These are phyloP conservation scores for Boechera stricta DNA, from an alignment of 345 rosid genomes.

Conservation along the genomic window DNA sequence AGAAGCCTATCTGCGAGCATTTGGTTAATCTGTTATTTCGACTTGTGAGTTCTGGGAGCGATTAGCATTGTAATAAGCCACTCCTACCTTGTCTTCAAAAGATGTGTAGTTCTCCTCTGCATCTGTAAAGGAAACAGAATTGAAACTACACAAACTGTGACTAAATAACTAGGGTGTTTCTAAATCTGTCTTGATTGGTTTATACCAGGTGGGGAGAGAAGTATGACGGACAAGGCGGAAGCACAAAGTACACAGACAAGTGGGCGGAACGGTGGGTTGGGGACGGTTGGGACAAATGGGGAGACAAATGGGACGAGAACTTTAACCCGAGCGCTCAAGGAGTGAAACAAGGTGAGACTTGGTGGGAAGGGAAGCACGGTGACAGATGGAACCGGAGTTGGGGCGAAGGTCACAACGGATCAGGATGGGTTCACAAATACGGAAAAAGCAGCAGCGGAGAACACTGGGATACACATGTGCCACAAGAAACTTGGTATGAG, in stretches of 20 bases:
- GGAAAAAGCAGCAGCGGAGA: slow-evolving; percentile 97
- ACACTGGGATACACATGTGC: slow-evolving; percentile 85
- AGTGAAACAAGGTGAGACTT: slow-evolving; percentile 95
- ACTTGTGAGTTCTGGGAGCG: background rate
- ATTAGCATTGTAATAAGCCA: background rate
- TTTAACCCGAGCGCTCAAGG: slow-evolving; percentile 73
- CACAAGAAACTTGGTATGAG: slow-evolving; percentile 94
- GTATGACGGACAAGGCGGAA: slow-evolving; percentile 88
- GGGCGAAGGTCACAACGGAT: slow-evolving; percentile 89
- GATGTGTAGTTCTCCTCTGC: background rate
- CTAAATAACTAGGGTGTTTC: background rate
- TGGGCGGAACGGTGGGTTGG: slow-evolving; percentile 94
- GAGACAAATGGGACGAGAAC: slow-evolving; percentile 98
- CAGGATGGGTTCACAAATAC: slow-evolving; percentile 96
- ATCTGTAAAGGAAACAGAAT: slow-evolving; percentile 8
- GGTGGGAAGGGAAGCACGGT: slow-evolving; percentile 93
- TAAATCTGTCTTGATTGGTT: slow-evolving; percentile 26
- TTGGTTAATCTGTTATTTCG: background rate
- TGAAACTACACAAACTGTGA: background rate
- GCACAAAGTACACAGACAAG: slow-evolving; percentile 89
- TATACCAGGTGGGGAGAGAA: slow-evolving; percentile 87
- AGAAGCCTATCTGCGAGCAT: background rate
- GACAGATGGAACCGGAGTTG: slow-evolving; percentile 93
- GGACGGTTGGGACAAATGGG: slow-evolving; percentile 93
- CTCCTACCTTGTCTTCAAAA: background rate